A percentile compares a stretch with the other conserved stretches of the same genome.
Evolutionary conservation across 2,329 filamentous ascomycete genomes (phyloP).

Genomic region (Fusarium sp.): DNA sequence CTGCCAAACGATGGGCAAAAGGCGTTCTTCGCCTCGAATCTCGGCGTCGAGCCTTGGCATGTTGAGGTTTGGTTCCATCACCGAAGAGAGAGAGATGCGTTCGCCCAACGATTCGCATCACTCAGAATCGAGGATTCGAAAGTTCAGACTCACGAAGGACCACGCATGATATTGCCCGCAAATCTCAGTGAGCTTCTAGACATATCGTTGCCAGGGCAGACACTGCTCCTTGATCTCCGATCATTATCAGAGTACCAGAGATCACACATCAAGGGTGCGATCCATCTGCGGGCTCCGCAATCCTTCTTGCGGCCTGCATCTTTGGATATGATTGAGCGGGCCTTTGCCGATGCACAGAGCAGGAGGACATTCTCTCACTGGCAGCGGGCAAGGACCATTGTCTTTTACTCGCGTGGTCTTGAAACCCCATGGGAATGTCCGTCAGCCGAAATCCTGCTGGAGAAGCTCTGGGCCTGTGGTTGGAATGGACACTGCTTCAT

Average conservation of each 20-base stretch:
- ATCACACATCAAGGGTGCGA: slow-evolving; percentile 64
- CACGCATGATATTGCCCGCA: slow-evolving; percentile 63
- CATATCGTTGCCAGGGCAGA: slow-evolving; percentile 59
- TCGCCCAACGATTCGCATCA: slow-evolving; percentile 58
- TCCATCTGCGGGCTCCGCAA: slow-evolving; percentile 64
- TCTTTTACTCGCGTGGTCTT: slow-evolving; percentile 65
- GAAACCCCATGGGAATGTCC: slow-evolving; percentile 65
- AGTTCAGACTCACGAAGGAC: slow-evolving; percentile 47
- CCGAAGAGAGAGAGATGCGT: slow-evolving; percentile 61
- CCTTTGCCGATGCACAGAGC: slow-evolving; percentile 62
- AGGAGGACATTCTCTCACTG: slow-evolving; percentile 60
- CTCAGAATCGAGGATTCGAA: slow-evolving; percentile 55
- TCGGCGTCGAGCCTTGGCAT: slow-evolving; percentile 63
- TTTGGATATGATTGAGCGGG: slow-evolving; percentile 63
- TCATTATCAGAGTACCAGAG: slow-evolving; percentile 59
- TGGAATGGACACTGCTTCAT: slow-evolving; percentile 66
- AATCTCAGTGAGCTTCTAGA: slow-evolving; percentile 64
- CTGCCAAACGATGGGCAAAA: slow-evolving; percentile 62
- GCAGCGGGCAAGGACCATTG: slow-evolving; percentile 59
- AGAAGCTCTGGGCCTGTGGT: slow-evolving; percentile 59
- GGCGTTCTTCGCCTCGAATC: slow-evolving; percentile 66
- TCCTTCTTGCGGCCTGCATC: slow-evolving; percentile 61
- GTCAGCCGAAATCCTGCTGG: slow-evolving; percentile 57
- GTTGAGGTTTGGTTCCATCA: slow-evolving; percentile 69
- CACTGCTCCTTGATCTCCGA: slow-evolving; percentile 64